phyloP scores from a whole-genome alignment of 1,139 yeast species.

The Yamadazyma sp. region DNA sequence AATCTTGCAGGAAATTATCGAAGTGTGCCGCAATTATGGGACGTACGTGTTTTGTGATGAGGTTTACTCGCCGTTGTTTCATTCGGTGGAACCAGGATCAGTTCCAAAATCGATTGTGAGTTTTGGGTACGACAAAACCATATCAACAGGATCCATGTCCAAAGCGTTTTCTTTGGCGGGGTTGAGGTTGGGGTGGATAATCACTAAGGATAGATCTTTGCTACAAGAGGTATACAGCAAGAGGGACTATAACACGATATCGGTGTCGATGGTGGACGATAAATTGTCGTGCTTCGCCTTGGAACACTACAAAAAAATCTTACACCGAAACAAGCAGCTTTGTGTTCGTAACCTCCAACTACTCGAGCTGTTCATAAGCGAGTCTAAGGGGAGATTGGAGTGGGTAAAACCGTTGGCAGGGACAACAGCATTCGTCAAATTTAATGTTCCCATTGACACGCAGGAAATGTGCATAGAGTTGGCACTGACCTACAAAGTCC shows the following conservation, averaged over 20 bases:
- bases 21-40: conserved; percentile 33
- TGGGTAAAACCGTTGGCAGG: conserved; percentile 53
- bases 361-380: conserved; percentile 33
- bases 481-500: conserved; percentile 31
- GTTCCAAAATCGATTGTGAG: conserved; percentile 38
- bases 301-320: conserved; percentile 28
- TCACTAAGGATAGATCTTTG: conserved; percentile 30
- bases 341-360: conserved; percentile 37
- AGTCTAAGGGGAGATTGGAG: conserved; percentile 30
- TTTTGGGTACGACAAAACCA: conserved; percentile 42
- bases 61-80: conserved; percentile 57
- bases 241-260: conserved; percentile 55
- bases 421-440: conserved; percentile 45
- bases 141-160: conserved; percentile 54
- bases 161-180: conserved; percentile 61
- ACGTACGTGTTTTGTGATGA: conserved; percentile 51
- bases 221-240: conserved; percentile 35
- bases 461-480: conserved; percentile 34
- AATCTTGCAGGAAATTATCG: conserved; percentile 34
- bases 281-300: conserved; percentile 46
- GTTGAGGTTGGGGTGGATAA: conserved; percentile 56
- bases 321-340: conserved; percentile 37
- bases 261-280: conserved; percentile 52
- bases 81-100: conserved; percentile 20
- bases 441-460: conserved; percentile 30